Evolutionary conservation across 2,329 filamentous ascomycete species (phyloP), one percentile per base, ranked within the genome.

Genomic region (Diaporthe longicolla): DNA sequence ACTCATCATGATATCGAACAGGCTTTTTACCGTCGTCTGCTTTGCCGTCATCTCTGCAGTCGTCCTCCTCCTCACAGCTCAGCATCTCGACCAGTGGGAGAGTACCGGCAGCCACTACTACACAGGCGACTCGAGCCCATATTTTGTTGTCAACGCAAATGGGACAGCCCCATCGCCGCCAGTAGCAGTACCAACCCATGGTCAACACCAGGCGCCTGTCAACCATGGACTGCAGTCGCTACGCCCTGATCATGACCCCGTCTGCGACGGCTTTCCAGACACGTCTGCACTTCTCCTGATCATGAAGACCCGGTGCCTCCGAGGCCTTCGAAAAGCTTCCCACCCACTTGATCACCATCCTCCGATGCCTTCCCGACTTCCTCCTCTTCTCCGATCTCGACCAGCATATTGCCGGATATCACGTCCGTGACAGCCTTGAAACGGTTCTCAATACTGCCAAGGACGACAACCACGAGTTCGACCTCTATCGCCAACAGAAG

Each of bases 241-340:
- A 3, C 55, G 32, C 13, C 58, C 48, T 32, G 50, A 11, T 11
- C 74, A 65, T 13, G 74, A 77, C 40, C 76, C 71, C 6, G 26
- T 66, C 3, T 82, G 82, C 77, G 77, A 79, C 29, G 75, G 77
- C 61, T 85, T 87, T 63, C 84, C 86, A 15, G 82, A 87, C 72
- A 85, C 83, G 15, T 84, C 84, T 58, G 84, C 85, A 76, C 82
- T 88, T 45, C 81, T 87, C 43, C 81, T 91, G 37, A 84, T 91
- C 72, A 87, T 91, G 82, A 91, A 91, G 81, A 91, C 89, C 89
- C 1, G 89, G 89, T 59, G 88, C 89, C 3, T 89, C 88, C 57
- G 89, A 90, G 78, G 83, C 86, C 17, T 88, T 84, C 77, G 84
- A 88, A 35, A 87, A 87, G 76, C 79, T 91, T 5, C 88, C 89